Evolutionary conservation across 2,329 filamentous ascomycete genomes (phyloP), one percentile per base, ranked within the genome.

Genomic region (Colletotrichum spaethianum): DNA sequence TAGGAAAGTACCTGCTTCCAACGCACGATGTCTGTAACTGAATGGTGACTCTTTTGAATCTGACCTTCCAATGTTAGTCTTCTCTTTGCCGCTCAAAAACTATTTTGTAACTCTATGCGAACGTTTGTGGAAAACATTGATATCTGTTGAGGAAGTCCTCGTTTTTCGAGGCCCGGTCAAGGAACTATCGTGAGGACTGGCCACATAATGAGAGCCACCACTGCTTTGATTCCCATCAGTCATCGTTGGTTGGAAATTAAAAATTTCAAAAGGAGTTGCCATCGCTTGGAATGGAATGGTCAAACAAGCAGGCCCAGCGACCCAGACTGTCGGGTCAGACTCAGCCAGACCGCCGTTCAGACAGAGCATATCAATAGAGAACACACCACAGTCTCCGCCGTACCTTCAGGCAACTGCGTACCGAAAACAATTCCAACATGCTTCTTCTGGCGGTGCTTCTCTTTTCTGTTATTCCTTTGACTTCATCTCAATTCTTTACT

Each of bases 401-500:
- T 33, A 33, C 26, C 44, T 44, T 4, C 2, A 20, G n/a, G 31
- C 38, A 42, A 52, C 23, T 4, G 20, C 9, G 8, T 8, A 8
- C 38, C 18, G 4, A 57, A 12, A 33, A 36, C n/a, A 11, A 14
- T 11, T 12, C 1, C 59, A 48, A 26, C 12, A 48, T 68, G 66
- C 31, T 46, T 23, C n/a, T 40, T 28, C 59, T 42, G 16, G 40
- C 38, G 20, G 66, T 64, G 42, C 23, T 69, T 16, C 31, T 67
- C 7, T 55, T 63, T 9, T 18, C 52, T 23, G 14, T 40, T 6
- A n/a, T 57, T 38, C 40, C 59, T 20, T 40, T 50, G n/a, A 59
- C 48, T 16, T 28, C 23, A 4, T 40, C 56, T 11, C 63, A 67
- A 31, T 67, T 70, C 63, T 64, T 67, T 56, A 56, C 31, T 28